phyloP scores from a whole-genome alignment of 345 rosid genomes.

The Conringia planisiliqua region DNA sequence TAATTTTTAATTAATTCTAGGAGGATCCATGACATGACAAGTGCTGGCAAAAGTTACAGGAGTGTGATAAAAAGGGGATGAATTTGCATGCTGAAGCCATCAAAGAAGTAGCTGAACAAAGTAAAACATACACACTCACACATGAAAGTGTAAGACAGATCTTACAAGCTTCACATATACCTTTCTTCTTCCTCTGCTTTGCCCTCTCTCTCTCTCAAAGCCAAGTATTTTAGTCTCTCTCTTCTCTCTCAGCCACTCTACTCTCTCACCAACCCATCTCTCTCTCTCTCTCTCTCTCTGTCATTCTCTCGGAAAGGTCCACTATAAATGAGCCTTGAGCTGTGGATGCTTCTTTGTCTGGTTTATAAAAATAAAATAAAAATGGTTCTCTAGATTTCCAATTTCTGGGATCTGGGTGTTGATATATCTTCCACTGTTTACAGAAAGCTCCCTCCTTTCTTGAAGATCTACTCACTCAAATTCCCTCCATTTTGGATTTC shows the following conservation, averaged over 20 bases:
- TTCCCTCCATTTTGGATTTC: constrained; percentile 12
- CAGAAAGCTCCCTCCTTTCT: constrained; percentile 28
- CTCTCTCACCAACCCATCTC: constrained; percentile 37
- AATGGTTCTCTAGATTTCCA: constrained; percentile 36
- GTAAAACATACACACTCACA: constrained; percentile 38
- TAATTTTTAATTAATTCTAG: not conserved
- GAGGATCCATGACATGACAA: constrained; percentile 28
- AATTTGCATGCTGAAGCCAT: constrained; percentile 37
- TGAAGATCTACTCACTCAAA: constrained; percentile 10
- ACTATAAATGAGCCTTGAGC: constrained; percentile 37
- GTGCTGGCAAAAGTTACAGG: constrained; percentile 7
- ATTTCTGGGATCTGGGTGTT: constrained; percentile 49
- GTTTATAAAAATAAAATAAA: not conserved
- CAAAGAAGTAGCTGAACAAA: constrained; percentile 23
- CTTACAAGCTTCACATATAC: constrained; percentile 39
- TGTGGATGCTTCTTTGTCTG: constrained; percentile 37
- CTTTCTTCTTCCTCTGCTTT: constrained; percentile 33
- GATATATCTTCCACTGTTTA: constrained; percentile 2
- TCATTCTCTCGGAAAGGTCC: constrained; percentile 31
- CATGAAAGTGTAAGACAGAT: constrained; percentile 34
- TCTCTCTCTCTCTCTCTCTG: constrained; percentile 38
- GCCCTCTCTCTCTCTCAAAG: constrained; percentile 6
- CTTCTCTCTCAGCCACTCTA: constrained; percentile 27
- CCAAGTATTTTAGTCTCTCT: constrained; percentile 26
- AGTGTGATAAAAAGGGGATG: constrained; percentile 25